phyloP scores from a whole-genome alignment of 1,139 yeast species.

The Taphrina communis region DNA sequence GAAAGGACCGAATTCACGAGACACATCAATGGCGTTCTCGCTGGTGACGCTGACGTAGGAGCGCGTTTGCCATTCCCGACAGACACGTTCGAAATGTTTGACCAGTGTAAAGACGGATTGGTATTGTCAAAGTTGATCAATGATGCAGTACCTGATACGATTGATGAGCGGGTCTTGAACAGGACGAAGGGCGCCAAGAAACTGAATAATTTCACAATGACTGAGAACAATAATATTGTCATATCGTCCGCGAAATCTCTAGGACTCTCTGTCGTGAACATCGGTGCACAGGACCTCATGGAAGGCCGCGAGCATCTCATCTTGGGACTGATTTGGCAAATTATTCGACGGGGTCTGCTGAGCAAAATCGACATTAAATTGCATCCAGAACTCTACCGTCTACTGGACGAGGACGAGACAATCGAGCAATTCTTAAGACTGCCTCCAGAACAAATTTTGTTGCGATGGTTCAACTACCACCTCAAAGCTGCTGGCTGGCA shows the following conservation, averaged over 20 bases:
- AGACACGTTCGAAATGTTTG: conserved; percentile 92
- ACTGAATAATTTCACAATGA: conserved; percentile 93
- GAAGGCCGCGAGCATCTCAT: conserved; percentile 97
- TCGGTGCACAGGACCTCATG: conserved; percentile 94
- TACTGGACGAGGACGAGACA: conserved; percentile 95
- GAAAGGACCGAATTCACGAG: conserved; percentile 94
- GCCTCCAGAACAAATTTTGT: conserved; percentile 95
- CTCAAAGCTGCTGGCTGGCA: conserved; percentile 90
- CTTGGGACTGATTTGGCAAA: conserved; percentile 96
- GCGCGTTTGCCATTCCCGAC: conserved; percentile 87
- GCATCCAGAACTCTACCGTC: conserved; percentile 94
- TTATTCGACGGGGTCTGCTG: conserved; percentile 91
- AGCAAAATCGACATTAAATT: conserved; percentile 92
- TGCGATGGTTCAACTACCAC: conserved; percentile 97
- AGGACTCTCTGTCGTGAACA: conserved; percentile 89
- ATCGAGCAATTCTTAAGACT: conserved; percentile 92
- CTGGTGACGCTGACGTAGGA: conserved; percentile 90
- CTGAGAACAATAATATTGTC: conserved; percentile 96
- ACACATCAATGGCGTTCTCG: conserved; percentile 88
- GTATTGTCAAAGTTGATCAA: conserved; percentile 91
- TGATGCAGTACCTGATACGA: conserved; percentile 97
- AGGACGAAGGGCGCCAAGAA: conserved; percentile 79
- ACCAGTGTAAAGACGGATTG: conserved; percentile 93
- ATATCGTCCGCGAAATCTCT: conserved; percentile 98
- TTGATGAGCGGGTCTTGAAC: conserved; percentile 95